A percentile compares a stretch with the other conserved stretches of the same genome.
Evolutionary conservation across 2,329 filamentous ascomycete species (phyloP).

Genomic region (Exophiala lecanii-corni): DNA sequence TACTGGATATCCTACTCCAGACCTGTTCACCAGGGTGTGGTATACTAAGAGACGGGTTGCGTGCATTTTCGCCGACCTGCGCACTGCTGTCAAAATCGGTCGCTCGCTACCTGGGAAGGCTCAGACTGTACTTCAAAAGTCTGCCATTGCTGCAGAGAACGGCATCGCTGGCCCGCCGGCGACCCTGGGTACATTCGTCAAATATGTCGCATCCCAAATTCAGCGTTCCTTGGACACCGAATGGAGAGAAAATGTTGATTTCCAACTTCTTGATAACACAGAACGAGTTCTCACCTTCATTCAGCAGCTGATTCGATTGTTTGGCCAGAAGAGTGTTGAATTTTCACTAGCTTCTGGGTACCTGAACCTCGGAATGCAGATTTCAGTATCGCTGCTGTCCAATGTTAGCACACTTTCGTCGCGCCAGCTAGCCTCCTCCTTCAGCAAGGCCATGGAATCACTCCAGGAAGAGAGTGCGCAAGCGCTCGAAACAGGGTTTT

Average conservation of each 20-base stretch:
- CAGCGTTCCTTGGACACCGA: neutral
- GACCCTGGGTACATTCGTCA: conserved; percentile 7
- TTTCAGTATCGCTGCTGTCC: conserved; percentile 56
- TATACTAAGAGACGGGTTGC: conserved; percentile 8
- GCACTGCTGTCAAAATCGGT: conserved; percentile 1
- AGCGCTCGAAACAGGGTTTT: conserved; percentile 32
- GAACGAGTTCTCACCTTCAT: conserved; percentile 40
- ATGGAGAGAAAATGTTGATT: neutral
- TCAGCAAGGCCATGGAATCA: neutral
- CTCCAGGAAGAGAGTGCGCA: neutral
- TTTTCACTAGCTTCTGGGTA: conserved; percentile 53
- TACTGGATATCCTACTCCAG: neutral
- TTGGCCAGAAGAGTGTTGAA: conserved; percentile 42
- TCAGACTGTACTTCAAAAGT: conserved; percentile 14
- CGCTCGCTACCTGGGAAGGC: conserved; percentile 6
- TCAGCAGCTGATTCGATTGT: conserved; percentile 45
- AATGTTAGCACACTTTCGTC: neutral
- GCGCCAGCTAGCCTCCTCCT: neutral
- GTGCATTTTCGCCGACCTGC: conserved; percentile 6
- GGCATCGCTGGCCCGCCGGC: neutral
- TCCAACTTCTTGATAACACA: conserved; percentile 5
- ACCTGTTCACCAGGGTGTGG: conserved; percentile 6
- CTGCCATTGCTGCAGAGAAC: neutral
- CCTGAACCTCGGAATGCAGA: conserved; percentile 38
- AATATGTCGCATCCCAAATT: neutral